These are phyloP conservation scores for Rhynchosporium agropyri DNA, from an alignment of 2,329 filamentous ascomycete species.

Conservation along the genomic window DNA sequence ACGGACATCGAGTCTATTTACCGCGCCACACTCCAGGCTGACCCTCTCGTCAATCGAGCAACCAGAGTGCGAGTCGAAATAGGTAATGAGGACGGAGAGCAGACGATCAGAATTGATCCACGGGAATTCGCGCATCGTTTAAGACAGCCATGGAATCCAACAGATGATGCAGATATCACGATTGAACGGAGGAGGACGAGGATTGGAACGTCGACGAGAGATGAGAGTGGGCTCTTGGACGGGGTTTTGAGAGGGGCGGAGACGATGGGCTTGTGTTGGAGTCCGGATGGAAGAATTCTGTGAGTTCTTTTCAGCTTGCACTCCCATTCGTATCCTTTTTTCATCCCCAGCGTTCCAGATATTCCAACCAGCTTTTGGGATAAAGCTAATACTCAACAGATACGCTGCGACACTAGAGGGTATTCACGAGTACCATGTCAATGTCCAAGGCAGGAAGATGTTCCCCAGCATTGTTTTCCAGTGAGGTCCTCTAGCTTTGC, in stretches of 20 bases:
- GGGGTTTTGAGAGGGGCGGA: conserved; percentile 51
- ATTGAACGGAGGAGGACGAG: background rate
- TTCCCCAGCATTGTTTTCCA: conserved; percentile 58
- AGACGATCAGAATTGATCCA: conserved; percentile 14
- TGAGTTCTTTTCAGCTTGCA: conserved; percentile 46
- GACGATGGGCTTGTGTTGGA: conserved; percentile 65
- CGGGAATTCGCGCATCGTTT: conserved; percentile 41
- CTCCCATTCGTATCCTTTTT: background rate
- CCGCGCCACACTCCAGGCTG: conserved; percentile 40
- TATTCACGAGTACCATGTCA: conserved; percentile 73
- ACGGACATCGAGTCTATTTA: conserved; percentile 50
- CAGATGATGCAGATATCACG: conserved; percentile 16
- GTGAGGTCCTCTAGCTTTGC: conserved; percentile 40
- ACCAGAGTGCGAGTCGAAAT: conserved; percentile 36
- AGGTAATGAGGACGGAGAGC: conserved; percentile 36
- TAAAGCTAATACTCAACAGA: conserved; percentile 43
- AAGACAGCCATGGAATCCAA: conserved; percentile 38
- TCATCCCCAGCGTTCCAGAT: background rate
- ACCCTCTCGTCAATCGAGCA: conserved; percentile 32
- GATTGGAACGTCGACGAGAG: conserved; percentile 35
- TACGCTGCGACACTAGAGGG: conserved; percentile 70
- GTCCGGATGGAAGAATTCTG: conserved; percentile 61
- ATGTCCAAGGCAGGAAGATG: conserved; percentile 62
- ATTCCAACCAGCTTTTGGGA: background rate
- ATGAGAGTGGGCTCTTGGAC: conserved; percentile 37